Evolutionary conservation across 805 yeast species (phyloP).

Genomic region (Cyberlindnera nakhonratchasimensis): DNA sequence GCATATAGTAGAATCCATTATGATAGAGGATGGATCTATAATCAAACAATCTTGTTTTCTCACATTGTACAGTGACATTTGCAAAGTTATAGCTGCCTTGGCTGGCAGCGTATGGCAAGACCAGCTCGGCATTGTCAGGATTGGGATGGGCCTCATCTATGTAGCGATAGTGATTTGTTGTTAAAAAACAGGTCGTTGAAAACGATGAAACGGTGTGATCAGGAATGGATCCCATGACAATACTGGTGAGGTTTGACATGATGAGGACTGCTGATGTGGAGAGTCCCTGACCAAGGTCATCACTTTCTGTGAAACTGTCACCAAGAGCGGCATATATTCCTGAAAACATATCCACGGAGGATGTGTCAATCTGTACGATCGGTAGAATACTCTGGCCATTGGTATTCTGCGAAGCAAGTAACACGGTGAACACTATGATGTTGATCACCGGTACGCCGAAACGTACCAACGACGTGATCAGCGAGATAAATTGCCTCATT

Average conservation of each 20-base stretch:
- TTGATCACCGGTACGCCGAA: conserved; percentile 6
- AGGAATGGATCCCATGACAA: conserved; percentile 13
- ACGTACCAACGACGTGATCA: conserved; percentile 1
- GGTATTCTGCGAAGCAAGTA: conserved; percentile 16
- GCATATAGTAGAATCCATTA: conserved; percentile 15
- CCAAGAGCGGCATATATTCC: conserved; percentile 48
- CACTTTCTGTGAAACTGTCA: conserved; percentile 26
- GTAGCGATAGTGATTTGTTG: conserved; percentile 11
- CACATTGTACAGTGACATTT: conserved; percentile 9
- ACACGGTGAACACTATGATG: conserved; percentile 7
- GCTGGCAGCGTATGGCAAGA: conserved; percentile 4
- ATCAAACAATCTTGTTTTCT: conserved; percentile 12
- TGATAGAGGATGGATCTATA: conserved; percentile 13
- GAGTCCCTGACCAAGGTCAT: conserved; percentile 23
- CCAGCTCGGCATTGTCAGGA: conserved; percentile 1
- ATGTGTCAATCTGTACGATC: conserved; percentile 40
- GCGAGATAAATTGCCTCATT: neutral
- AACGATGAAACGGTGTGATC: conserved; percentile 9
- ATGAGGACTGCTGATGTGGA: conserved; percentile 14
- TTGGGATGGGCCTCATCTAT: neutral
- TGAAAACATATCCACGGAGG: conserved; percentile 48
- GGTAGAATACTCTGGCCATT: conserved; percentile 9
- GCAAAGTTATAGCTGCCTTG: conserved; percentile 14
- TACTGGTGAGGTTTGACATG: conserved; percentile 14
- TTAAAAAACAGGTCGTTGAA: conserved; percentile 11